These are phyloP conservation scores for Neoascochyta sp. DNA, from an alignment of 2,329 filamentous ascomycete species.

Conservation along the genomic window DNA sequence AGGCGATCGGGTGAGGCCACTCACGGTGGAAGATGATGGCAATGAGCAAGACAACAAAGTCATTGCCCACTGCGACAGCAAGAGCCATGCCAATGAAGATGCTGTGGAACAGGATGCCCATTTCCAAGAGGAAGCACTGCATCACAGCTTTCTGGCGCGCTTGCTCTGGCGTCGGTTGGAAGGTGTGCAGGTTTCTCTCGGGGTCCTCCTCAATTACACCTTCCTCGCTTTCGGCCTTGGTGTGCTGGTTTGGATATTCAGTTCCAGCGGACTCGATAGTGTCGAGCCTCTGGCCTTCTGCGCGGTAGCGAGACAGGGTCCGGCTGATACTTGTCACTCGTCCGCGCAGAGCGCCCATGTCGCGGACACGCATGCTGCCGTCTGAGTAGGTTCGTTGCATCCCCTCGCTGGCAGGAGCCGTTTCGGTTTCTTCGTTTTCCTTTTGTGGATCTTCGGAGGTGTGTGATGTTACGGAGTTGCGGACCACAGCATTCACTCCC, in stretches of 20 bases:
- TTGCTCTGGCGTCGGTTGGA: constrained; percentile 18
- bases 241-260: constrained; percentile 36
- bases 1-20: not conserved
- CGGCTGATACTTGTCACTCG: constrained; percentile 27
- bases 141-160: constrained; percentile 28
- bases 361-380: constrained; percentile 23
- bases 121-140: constrained; percentile 50
- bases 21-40: constrained; percentile 58
- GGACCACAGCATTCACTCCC: constrained; percentile 24
- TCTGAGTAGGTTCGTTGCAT: constrained; percentile 19
- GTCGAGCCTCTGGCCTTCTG: constrained; percentile 22
- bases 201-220: constrained; percentile 23
- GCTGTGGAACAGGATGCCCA: constrained; percentile 60
- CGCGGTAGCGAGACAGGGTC: constrained; percentile 26
- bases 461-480: constrained; percentile 7
- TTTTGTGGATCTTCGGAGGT: too few relatives aligned
- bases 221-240: constrained; percentile 19
- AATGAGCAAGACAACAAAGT: constrained; percentile 56
- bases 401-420: constrained; percentile 5
- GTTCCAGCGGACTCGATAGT: constrained; percentile 44
- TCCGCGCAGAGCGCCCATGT: constrained; percentile 21
- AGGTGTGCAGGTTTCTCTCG: constrained; percentile 13
- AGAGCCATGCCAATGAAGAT: constrained; percentile 62
- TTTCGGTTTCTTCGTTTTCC: constrained; percentile 1
- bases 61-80: constrained; percentile 51